Evolutionary conservation across 2,329 filamentous ascomycete genomes (phyloP), one percentile per base, ranked within the genome.

Genomic region (Neofusicoccum sp.): DNA sequence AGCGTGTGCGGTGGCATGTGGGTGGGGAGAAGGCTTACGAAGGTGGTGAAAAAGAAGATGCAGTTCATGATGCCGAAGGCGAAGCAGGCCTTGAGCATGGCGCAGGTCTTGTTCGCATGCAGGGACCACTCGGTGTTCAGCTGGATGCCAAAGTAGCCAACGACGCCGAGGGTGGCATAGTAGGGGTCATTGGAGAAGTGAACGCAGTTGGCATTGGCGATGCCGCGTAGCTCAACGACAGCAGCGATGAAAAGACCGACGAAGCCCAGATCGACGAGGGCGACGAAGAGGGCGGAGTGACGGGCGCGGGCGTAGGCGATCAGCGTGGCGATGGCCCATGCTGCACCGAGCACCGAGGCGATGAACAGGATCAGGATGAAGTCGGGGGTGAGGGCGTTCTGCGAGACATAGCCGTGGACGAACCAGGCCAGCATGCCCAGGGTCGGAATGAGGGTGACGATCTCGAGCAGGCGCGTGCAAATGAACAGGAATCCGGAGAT

Each of bases 31-130:
- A 12, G 12, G 72, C 80, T 79, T 76, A 94, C 78, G 58, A 87
- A 85, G 3, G 92, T 95, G 72, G 89, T 81, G 75, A 89, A 88
- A 79, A 96, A 97, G 74, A 93, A 89, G 67, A 95, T 80, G 68
- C 82, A 81, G 76, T 95, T 91, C 84, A 97, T 96, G 76, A 98
- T 97, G 54, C 86, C 92, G 69, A 97, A 88, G 2, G 92, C 94
- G 78, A 92, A 98, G 68, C 83, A 85, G 1, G 93, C 90, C 85
- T 97, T 98, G 72, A 97, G 86, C 92, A 97, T 95, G 56, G 89
- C 86, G 79, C 94, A 98, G 4, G 87, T 86, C 83, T 94, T 94
- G 77, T 91, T 83, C 41, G 88, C 76, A 60, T 83, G 76, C 44
- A 88, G 72, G 45, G 82, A 76, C 64, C 86, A 79, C 7, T 71